Evolutionary conservation across 371 early-diverging fungal genomes (phyloP).

Genomic region (Chytridiales sp.): DNA sequence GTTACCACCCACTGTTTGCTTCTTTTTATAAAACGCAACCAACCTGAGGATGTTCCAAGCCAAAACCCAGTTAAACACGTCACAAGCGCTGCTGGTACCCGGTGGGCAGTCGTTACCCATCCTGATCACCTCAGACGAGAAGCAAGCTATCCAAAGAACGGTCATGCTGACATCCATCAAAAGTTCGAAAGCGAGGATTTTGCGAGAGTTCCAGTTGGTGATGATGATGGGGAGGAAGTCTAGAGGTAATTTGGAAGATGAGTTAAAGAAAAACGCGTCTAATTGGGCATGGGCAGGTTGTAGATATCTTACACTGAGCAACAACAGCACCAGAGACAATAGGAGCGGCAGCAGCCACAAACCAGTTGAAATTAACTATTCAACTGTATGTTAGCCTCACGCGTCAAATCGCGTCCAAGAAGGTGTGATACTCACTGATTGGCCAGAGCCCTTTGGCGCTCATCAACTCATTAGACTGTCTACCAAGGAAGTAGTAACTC

Average conservation of each 20-base stretch:
- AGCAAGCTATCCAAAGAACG: constrained; percentile 34
- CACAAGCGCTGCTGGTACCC: constrained; percentile 21
- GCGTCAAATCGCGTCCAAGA: background rate
- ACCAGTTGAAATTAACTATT: constrained; percentile 32
- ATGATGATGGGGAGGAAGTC: constrained; percentile 35
- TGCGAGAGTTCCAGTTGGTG: constrained; percentile 36
- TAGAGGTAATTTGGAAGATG: background rate
- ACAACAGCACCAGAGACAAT: constrained; percentile 28
- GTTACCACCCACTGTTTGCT: background rate
- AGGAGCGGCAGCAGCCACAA: constrained; percentile 27
- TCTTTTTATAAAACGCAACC: background rate
- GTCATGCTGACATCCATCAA: constrained; percentile 24
- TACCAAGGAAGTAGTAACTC: constrained; percentile 33
- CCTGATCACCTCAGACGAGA: constrained; percentile 12
- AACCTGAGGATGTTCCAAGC: constrained; percentile 36
- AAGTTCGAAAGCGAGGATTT: constrained; percentile 32
- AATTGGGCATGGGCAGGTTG: background rate
- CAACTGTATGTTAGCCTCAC: background rate
- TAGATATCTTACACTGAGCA: constrained; percentile 25
- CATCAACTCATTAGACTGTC: constrained; percentile 14
- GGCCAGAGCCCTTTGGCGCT: constrained; percentile 17
- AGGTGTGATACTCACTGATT: constrained; percentile 7
- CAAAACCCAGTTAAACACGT: constrained; percentile 39
- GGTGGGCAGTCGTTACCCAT: constrained; percentile 34
- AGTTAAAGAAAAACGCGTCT: constrained; percentile 2